phyloP scores from a whole-genome alignment of 2,329 filamentous ascomycete genomes.

The Ophiocordyceps robertsii region DNA sequence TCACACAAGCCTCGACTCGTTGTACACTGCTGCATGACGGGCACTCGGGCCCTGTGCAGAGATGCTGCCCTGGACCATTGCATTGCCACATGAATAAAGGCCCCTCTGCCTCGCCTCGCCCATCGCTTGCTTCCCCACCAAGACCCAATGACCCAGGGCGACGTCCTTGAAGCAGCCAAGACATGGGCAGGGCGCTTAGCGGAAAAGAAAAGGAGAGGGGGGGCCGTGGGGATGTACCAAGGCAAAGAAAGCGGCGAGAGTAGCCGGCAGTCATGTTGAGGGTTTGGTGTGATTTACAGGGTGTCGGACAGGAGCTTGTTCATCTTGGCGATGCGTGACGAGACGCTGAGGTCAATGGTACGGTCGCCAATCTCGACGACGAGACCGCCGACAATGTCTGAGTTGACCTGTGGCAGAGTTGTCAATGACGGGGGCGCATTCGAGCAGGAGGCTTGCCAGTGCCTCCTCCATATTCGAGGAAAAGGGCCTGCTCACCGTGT shows the following conservation, averaged over 20 bases:
- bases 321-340: conserved; percentile 89
- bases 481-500: conserved; percentile 47
- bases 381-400: conserved; percentile 86
- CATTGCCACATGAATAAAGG: background rate
- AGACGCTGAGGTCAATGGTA: conserved; percentile 95
- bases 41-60: background rate
- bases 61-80: background rate
- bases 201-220: too few relatives aligned
- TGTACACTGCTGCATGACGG: background rate
- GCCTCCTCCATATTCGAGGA: background rate
- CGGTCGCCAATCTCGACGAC: conserved; percentile 95
- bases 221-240: background rate
- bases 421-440: background rate
- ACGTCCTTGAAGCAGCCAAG: too few relatives aligned
- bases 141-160: too few relatives aligned
- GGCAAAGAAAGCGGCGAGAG: background rate
- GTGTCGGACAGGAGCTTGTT: conserved; percentile 97
- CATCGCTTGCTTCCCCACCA: too few relatives aligned
- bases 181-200: too few relatives aligned
- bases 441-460: background rate
- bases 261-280: background rate
- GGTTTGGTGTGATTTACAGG: conserved; percentile 49
- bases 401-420: conserved; percentile 56
- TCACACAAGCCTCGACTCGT: background rate
- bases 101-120: too few relatives aligned